Evolutionary conservation across 164 flowering plant species (phyloP), one percentile per base, ranked within the genome.

Genomic region (Vitis rotundifolia): DNA sequence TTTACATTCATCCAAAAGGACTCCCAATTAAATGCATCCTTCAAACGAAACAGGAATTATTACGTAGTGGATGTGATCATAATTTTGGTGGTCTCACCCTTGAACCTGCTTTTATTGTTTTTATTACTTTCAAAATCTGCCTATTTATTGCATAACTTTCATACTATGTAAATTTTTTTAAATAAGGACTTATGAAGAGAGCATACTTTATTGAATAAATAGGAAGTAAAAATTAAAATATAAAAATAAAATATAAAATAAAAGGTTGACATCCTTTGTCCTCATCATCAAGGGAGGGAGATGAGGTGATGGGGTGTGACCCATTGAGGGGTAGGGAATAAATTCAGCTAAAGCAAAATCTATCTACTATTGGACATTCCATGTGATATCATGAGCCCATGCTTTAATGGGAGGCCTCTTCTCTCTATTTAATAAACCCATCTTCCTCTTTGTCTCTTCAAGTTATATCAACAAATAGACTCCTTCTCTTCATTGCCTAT

Each of bases 351-450:
- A 64, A 63, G 44, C 44, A 62, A 54, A 49, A 3, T 70, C 11
- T 15, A 62, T 59, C 71, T 52, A 63, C 66, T 55, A n/a, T 61
- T 73, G 63, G 70, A 79, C 79, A 79, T 73, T 69, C 70, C 82
- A 79, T 76, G 82, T 79, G 82, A 70, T 19, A 15, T 15, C 67
- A 63, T 54, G 72, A 53, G 64, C 67, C 77, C 51, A 28, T 59
- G 59, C 68, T 73, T 75, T 59, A 74, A 74, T 61, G 52, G 26
- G 53, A 51, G 54, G 12, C 44, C 18, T 8, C 29, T 3, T 22
- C 13, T 64, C 9, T 2, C 64, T 13, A 2, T 52, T 50, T 49
- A 66, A 63, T 73, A 15, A 57, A 47, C 31, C 66, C 75, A 67
- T 61, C 67, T 13, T 73, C 75, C 61, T 73, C 59, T 51, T 61